Evolutionary conservation across 2,329 filamentous ascomycete genomes (phyloP).

Genomic region (Periglandula ipomoeae): DNA sequence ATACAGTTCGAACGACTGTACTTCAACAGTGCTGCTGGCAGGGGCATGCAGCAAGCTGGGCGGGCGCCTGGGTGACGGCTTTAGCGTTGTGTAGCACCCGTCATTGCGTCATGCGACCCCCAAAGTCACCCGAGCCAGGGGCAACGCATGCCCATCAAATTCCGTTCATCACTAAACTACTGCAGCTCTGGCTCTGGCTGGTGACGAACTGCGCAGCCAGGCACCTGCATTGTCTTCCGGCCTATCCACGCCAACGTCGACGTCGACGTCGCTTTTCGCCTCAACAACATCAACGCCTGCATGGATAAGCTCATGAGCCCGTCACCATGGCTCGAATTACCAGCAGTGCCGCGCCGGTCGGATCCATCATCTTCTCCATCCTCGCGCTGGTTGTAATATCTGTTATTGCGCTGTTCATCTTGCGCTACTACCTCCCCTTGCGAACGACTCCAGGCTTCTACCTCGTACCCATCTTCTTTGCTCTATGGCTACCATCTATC

Average conservation of each 20-base stretch:
- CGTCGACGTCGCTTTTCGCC: not conserved
- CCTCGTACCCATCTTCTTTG: slow-evolving; percentile 86
- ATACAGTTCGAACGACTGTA: too few relatives aligned
- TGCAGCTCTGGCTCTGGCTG: not conserved
- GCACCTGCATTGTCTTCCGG: too few relatives aligned
- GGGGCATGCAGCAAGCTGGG: too few relatives aligned
- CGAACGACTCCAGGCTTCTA: slow-evolving; percentile 87
- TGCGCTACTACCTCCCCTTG: slow-evolving; percentile 84
- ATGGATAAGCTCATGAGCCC: slow-evolving; percentile 19
- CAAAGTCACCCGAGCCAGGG: not conserved
- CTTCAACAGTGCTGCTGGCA: too few relatives aligned
- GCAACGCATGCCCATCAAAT: not conserved
- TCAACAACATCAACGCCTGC: slow-evolving; percentile 6
- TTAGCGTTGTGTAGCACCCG: not conserved
- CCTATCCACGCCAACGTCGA: not conserved
- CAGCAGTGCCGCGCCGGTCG: slow-evolving; percentile 53
- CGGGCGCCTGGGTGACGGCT: not conserved
- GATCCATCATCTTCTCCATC: slow-evolving; percentile 70
- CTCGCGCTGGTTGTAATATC: slow-evolving; percentile 67
- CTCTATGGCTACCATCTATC: slow-evolving; percentile 84
- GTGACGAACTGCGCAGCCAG: too few relatives aligned
- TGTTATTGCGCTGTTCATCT: slow-evolving; percentile 67
- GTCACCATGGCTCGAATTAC: slow-evolving; percentile 42
- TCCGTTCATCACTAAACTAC: too few relatives aligned
- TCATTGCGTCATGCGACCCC: slow-evolving; percentile 10